Evolutionary conservation across 106 monocot genomes (phyloP).

Genomic region (Vanilla planifolia): DNA sequence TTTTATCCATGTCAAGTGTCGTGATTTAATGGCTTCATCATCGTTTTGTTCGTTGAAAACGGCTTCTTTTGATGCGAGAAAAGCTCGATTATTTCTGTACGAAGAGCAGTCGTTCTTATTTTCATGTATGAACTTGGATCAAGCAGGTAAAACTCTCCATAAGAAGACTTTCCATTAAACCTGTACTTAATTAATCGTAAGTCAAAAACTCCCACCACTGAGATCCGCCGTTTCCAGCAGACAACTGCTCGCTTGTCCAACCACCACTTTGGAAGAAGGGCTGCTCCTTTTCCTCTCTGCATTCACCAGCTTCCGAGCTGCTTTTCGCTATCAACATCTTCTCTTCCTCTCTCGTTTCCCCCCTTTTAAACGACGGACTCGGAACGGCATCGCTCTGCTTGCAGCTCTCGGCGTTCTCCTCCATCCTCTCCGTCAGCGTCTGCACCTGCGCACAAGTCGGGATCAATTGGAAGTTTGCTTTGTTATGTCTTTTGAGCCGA

Average conservation of each 20-base stretch:
- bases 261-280: neutral
- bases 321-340: neutral
- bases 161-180: no score
- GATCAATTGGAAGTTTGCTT: neutral
- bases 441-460: neutral
- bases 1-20: no score
- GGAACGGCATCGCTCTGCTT: neutral
- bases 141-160: no score
- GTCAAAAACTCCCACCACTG: conserved; percentile 16
- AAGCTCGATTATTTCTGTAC: no score
- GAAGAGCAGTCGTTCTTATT: no score
- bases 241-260: neutral
- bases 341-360: neutral
- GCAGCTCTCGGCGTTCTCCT: neutral
- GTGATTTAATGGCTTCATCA: no score
- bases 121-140: no score
- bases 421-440: conserved; percentile 4
- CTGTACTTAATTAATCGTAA: conserved; percentile 6
- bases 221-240: neutral
- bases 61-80: no score
- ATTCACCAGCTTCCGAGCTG: neutral
- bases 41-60: no score
- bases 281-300: neutral
- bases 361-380: neutral
- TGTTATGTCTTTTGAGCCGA: neutral